Conservation (phyloP, 2,329 filamentous ascomycete species). For the Arthrinium phaeospermum region DNA sequence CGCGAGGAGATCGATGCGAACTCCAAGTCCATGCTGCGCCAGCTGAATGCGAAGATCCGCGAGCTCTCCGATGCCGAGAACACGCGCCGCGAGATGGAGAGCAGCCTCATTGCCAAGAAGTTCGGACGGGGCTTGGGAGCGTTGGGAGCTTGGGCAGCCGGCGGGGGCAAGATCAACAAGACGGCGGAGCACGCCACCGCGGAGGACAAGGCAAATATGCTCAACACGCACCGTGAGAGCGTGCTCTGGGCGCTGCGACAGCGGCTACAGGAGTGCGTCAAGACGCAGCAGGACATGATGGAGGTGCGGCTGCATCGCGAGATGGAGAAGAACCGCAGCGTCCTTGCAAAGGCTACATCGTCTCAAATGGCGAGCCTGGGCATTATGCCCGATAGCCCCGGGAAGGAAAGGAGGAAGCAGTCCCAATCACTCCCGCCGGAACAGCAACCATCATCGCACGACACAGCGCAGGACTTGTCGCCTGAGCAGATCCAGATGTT, state of each 20-base stretch:
- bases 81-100: constrained; percentile 77
- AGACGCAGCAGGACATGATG: constrained; percentile 89
- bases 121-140: constrained; percentile 68
- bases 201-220: constrained; percentile 71
- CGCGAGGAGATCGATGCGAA: constrained; percentile 87
- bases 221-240: constrained; percentile 77
- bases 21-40: constrained; percentile 82
- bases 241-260: constrained; percentile 83
- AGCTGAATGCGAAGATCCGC: constrained; percentile 82
- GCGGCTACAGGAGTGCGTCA: constrained; percentile 75
- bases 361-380: constrained; percentile 27
- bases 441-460: constrained; percentile 30
- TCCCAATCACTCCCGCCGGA: constrained; percentile 33
- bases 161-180: constrained; percentile 59
- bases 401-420: constrained; percentile 27
- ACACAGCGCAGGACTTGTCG: constrained; percentile 63
- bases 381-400: constrained; percentile 27
- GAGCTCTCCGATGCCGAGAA: constrained; percentile 82
- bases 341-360: constrained; percentile 72
- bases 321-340: constrained; percentile 86
- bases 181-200: constrained; percentile 72
- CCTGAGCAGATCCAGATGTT: constrained; percentile 91
- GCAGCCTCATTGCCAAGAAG: constrained; percentile 74
- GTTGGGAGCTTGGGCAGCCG: constrained; percentile 70
- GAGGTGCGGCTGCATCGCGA: constrained; percentile 84